These are phyloP conservation scores for Stagonosporopsis rhizophila DNA, from an alignment of 2,329 filamentous ascomycete genomes.

Conservation along the genomic window DNA sequence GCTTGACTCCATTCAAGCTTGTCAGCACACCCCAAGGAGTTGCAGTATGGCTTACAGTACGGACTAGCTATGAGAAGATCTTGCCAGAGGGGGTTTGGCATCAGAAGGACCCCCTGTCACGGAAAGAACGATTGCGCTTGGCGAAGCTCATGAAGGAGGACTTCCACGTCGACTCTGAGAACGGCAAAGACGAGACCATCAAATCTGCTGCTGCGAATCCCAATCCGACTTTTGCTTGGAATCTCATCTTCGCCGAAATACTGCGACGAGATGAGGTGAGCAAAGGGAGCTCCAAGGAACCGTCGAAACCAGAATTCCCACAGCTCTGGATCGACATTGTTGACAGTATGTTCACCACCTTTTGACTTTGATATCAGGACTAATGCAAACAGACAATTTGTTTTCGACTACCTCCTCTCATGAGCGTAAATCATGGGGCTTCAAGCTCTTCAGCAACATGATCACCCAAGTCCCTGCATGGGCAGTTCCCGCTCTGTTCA, in stretches of 20 bases:
- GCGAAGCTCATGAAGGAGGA: conserved; percentile 82
- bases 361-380: background rate
- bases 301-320: conserved; percentile 61
- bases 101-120: conserved; percentile 72
- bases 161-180: conserved; percentile 59
- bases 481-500: conserved; percentile 71
- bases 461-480: conserved; percentile 61
- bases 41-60: conserved; percentile 81
- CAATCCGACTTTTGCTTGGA: conserved; percentile 88
- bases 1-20: conserved; percentile 69
- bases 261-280: conserved; percentile 34
- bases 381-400: conserved; percentile 69
- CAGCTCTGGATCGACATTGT: conserved; percentile 88
- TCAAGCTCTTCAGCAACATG: conserved; percentile 83
- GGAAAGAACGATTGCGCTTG: conserved; percentile 71
- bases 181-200: conserved; percentile 52
- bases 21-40: conserved; percentile 86
- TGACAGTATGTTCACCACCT: conserved; percentile 70
- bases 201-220: conserved; percentile 79
- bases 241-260: conserved; percentile 68
- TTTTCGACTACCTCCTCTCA: conserved; percentile 84
- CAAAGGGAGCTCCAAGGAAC: conserved; percentile 41
- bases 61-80: conserved; percentile 67
- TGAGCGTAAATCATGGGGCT: conserved; percentile 90
- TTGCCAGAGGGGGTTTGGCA: conserved; percentile 76